A percentile compares a stretch with the other conserved stretches of the same genome.
Evolutionary conservation across 257 asterid species (phyloP).

Genomic region (Parsonsia alboflavescens): DNA sequence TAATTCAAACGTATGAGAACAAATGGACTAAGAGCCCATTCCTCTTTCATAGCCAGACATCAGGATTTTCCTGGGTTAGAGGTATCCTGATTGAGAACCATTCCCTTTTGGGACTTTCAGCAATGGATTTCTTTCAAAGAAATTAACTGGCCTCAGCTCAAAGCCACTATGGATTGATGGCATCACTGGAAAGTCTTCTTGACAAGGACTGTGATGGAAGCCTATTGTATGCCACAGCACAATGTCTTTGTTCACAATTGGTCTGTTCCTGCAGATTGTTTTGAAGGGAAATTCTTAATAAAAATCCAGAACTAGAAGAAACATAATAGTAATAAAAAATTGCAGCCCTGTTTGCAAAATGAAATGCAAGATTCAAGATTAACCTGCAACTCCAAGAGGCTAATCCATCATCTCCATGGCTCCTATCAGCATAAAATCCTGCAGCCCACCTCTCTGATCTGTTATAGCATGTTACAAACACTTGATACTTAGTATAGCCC

Average conservation of each 20-base stretch:
- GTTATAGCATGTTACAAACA: constrained; percentile 56
- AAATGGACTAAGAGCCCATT: too few species aligned
- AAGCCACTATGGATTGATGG: constrained; percentile 46
- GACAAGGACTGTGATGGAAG: constrained; percentile 59
- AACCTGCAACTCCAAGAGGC: constrained; percentile 58
- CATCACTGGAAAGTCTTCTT: constrained; percentile 75
- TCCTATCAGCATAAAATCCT: constrained; percentile 57
- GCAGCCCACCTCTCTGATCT: constrained; percentile 69
- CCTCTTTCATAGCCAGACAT: neutral
- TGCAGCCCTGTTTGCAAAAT: neutral
- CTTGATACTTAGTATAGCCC: constrained; percentile 52
- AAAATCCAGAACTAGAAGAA: neutral
- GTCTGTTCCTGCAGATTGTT: constrained; percentile 35
- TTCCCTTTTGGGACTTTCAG: constrained; percentile 3
- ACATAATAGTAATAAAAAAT: neutral
- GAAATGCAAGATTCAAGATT: neutral
- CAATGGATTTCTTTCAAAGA: constrained; percentile 55
- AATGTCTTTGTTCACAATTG: constrained; percentile 49
- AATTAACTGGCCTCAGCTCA: constrained; percentile 61
- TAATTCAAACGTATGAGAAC: too few species aligned
- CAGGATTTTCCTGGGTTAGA: neutral
- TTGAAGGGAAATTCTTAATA: neutral
- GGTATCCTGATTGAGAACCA: neutral
- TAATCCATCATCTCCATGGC: constrained; percentile 64
- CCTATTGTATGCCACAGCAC: constrained; percentile 77